Percentiles rank a stretch among this genome's conserved stretches.
Evolutionary conservation across 305 asterid genomes (phyloP).

Genomic region (Fraxinus platypoda): DNA sequence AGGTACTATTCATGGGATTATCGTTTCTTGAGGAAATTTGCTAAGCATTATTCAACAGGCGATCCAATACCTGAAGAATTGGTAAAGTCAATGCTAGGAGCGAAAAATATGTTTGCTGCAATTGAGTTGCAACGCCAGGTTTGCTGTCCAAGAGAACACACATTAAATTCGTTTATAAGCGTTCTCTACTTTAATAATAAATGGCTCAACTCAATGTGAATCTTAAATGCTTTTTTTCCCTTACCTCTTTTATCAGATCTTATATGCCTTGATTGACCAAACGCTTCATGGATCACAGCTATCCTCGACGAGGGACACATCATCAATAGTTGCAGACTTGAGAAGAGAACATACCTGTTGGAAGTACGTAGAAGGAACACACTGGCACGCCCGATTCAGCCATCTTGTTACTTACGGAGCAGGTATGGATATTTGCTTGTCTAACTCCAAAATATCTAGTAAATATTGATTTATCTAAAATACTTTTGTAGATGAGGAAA

Average conservation of each 20-base stretch:
- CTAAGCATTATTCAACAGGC: conserved; percentile 78
- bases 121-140: conserved; percentile 97
- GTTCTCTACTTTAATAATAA: conserved; percentile 11
- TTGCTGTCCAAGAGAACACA: conserved; percentile 22
- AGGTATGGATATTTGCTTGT: conserved; percentile 43
- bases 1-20: conserved; percentile 95
- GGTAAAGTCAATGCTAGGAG: conserved; percentile 68
- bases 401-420: conserved; percentile 93
- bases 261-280: conserved; percentile 83
- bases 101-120: conserved; percentile 89
- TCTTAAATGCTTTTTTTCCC: conserved; percentile 9
- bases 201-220: conserved; percentile 14
- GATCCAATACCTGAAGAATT: conserved; percentile 81
- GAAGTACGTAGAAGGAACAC: conserved; percentile 86
- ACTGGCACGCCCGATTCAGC: conserved; percentile 91
- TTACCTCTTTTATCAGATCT: conserved; percentile 53
- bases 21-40: conserved; percentile 72
- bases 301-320: conserved; percentile 50
- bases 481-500: not conserved
- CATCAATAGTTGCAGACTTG: conserved; percentile 64
- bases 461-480: not conserved
- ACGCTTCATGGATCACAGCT: conserved; percentile 64
- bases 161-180: conserved; percentile 12
- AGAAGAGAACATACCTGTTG: conserved; percentile 77
- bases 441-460: not conserved